Evolutionary conservation across 2,329 filamentous ascomycete species (phyloP).

Genomic region (Gnomoniopsis sp.): DNA sequence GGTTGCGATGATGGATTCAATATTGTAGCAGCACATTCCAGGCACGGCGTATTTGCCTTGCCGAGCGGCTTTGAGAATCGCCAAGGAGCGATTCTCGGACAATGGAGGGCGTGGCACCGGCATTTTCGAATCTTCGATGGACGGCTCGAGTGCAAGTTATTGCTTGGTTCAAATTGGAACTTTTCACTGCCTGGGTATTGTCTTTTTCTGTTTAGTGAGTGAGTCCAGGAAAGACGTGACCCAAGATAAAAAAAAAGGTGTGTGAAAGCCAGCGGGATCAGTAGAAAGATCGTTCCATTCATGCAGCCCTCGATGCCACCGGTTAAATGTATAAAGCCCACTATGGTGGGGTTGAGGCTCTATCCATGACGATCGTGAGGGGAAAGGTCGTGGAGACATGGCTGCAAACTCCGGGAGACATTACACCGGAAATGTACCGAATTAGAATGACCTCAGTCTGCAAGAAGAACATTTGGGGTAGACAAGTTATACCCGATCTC

Average conservation of each 20-base stretch:
- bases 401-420: neutral
- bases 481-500: slow-evolving; percentile 1
- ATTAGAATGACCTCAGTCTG: neutral
- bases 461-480: neutral
- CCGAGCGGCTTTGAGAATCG: slow-evolving; percentile 55
- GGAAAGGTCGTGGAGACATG: neutral
- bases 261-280: neutral
- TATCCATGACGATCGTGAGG: neutral
- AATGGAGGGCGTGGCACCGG: slow-evolving; percentile 35
- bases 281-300: neutral
- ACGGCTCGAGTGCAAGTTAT: neutral
- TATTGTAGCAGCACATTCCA: slow-evolving; percentile 63
- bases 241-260: neutral
- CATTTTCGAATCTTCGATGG: neutral
- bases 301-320: neutral
- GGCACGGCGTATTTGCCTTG: slow-evolving; percentile 56
- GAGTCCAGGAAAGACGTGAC: neutral
- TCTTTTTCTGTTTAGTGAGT: neutral
- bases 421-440: neutral
- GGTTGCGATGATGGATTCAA: slow-evolving; percentile 67
- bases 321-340: neutral
- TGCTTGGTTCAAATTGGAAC: neutral
- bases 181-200: too few relatives aligned
- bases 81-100: slow-evolving; percentile 47
- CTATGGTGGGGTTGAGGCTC: neutral